Evolutionary conservation across 2,329 filamentous ascomycete genomes (phyloP).

Genomic region (Colletotrichum abscissum): DNA sequence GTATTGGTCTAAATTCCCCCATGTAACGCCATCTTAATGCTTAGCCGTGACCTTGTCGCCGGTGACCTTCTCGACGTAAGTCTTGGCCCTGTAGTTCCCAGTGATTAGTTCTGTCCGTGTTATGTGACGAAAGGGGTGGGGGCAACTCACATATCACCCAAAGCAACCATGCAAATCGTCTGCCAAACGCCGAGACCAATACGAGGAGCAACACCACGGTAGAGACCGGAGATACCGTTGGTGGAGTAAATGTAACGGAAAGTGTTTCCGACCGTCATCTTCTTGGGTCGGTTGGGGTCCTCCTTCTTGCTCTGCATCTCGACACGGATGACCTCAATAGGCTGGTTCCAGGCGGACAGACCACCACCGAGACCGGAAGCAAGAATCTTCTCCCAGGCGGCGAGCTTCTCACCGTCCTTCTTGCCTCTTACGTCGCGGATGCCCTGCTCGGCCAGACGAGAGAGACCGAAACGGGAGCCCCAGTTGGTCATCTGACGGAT

Average conservation of each 20-base stretch:
- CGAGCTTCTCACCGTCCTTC: conserved; percentile 81
- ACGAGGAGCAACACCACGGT: conserved; percentile 93
- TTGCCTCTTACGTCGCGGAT: conserved; percentile 86
- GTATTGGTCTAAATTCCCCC: conserved; percentile 35
- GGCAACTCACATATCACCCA: conserved; percentile 90
- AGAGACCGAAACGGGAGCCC: conserved; percentile 95
- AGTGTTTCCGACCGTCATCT: conserved; percentile 94
- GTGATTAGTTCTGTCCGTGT: conserved; percentile 39
- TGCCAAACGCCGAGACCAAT: conserved; percentile 98
- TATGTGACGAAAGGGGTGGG: background rate
- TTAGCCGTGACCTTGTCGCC: conserved; percentile 74
- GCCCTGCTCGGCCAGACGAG: conserved; percentile 87
- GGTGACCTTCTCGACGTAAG: conserved; percentile 74
- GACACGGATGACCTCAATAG: conserved; percentile 98
- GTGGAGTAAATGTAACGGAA: conserved; percentile 88
- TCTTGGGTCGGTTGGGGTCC: conserved; percentile 98
- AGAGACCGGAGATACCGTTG: conserved; percentile 92
- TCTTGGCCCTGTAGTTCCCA: conserved; percentile 66
- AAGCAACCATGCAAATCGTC: conserved; percentile 99
- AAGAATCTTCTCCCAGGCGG: conserved; percentile 85
- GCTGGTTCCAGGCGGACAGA: conserved; percentile 98
- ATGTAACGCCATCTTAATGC: conserved; percentile 65
- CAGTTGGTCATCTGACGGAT: conserved; percentile 99
- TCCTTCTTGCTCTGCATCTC: conserved; percentile 99
- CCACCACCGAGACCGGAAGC: conserved; percentile 91